phyloP scores from a whole-genome alignment of 768 basidiomycete species.

The Boletellus emodensis region DNA sequence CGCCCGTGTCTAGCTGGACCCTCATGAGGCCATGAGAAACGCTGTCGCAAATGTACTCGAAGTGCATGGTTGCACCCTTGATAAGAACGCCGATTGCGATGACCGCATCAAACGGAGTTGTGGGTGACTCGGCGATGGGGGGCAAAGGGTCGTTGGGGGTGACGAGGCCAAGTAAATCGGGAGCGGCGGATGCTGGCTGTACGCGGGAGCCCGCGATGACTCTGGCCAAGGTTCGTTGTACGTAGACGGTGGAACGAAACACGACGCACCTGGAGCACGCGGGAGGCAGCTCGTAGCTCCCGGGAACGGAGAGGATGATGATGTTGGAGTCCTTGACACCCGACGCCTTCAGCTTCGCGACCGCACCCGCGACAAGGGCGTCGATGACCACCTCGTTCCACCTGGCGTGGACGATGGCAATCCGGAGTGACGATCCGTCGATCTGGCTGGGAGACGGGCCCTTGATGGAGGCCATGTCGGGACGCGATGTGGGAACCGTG shows the following conservation, averaged over 20 bases:
- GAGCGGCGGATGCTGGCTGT: constrained; percentile 72
- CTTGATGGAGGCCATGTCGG: constrained; percentile 55
- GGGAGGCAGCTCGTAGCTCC: constrained; percentile 90
- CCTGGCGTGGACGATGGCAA: constrained; percentile 92
- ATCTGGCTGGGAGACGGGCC: constrained; percentile 58
- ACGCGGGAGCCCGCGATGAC: constrained; percentile 85
- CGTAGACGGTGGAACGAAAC: not conserved
- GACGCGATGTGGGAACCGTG: constrained; percentile 17
- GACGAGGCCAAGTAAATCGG: constrained; percentile 64
- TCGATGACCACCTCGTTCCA: constrained; percentile 93
- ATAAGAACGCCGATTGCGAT: constrained; percentile 98
- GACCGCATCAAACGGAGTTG: constrained; percentile 84
- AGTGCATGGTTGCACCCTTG: constrained; percentile 98
- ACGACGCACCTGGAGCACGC: constrained; percentile 75
- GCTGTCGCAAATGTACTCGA: constrained; percentile 96
- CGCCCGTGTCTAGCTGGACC: constrained; percentile 88
- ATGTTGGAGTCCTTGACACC: constrained; percentile 93
- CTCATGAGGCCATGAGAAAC: constrained; percentile 94
- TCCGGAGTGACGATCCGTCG: constrained; percentile 78
- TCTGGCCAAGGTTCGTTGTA: constrained; percentile 39
- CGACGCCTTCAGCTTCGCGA: constrained; percentile 72
- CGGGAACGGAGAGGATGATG: constrained; percentile 86
- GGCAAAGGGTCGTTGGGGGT: constrained; percentile 33
- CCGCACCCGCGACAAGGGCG: constrained; percentile 74
- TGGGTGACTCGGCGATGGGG: constrained; percentile 36